Percentiles rank a stretch among this genome's conserved stretches.
Evolutionary conservation across 108 stramenopile genomes (phyloP).

Genomic region (Hondaea fermentalgiana): DNA sequence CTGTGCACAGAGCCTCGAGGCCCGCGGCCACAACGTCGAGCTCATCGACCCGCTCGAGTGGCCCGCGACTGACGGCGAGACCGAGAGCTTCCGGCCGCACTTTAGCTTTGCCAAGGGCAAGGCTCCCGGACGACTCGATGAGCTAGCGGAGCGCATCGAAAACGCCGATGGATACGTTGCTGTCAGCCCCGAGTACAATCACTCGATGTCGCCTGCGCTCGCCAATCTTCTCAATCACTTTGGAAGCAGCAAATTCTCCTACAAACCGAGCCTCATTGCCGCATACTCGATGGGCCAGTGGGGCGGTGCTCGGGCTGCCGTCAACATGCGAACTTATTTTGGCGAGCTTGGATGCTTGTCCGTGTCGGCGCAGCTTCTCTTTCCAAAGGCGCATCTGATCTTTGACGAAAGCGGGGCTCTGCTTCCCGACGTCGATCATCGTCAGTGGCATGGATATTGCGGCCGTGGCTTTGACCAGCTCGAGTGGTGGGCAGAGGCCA

Average conservation of each 20-base stretch:
- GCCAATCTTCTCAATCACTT: slow-evolving; percentile 65
- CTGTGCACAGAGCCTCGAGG: neutral
- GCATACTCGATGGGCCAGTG: slow-evolving; percentile 67
- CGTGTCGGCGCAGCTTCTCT: slow-evolving; percentile 63
- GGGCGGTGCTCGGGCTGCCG: slow-evolving; percentile 66
- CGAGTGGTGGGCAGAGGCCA: slow-evolving; percentile 57
- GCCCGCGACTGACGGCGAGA: neutral
- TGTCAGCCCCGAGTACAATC: slow-evolving; percentile 75
- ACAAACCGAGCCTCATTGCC: slow-evolving; percentile 63
- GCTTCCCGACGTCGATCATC: neutral
- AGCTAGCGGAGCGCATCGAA: slow-evolving; percentile 31
- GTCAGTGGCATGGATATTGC: slow-evolving; percentile 46
- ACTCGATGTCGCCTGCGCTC: slow-evolving; percentile 62
- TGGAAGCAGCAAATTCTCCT: slow-evolving; percentile 56
- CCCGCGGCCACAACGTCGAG: neutral
- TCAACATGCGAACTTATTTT: slow-evolving; percentile 52
- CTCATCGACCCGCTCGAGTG: neutral
- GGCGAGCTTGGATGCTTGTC: slow-evolving; percentile 65
- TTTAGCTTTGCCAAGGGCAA: slow-evolving; percentile 49
- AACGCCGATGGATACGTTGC: slow-evolving; percentile 61
- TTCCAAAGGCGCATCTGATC: slow-evolving; percentile 54
- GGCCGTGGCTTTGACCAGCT: slow-evolving; percentile 60
- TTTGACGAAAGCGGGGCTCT: slow-evolving; percentile 52
- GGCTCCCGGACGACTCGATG: slow-evolving; percentile 37
- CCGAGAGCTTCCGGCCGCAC: slow-evolving; percentile 34